Conservation (phyloP, 768 basidiomycete genomes). For the Rhizopogon rudus region DNA sequence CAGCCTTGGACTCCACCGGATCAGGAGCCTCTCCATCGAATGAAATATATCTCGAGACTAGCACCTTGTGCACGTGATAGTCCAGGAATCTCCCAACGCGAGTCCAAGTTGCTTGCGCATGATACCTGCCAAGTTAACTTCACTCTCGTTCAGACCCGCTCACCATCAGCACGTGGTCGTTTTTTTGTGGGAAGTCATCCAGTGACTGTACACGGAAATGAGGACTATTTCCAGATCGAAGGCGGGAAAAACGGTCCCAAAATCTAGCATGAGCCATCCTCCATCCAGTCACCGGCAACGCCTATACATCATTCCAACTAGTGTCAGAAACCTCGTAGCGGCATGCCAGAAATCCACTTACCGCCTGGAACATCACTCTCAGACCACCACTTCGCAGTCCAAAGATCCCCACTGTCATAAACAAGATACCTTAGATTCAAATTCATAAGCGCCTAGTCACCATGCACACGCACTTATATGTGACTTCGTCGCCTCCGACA, state of each 20-base stretch:
- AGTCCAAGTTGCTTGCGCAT: too few species aligned
- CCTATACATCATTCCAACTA: slow-evolving; percentile 4
- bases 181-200: too few species aligned
- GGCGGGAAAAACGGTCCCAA: not conserved
- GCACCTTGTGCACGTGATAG: too few species aligned
- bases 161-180: too few species aligned
- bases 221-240: too few species aligned
- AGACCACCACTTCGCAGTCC: slow-evolving; percentile 48
- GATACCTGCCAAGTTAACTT: too few species aligned
- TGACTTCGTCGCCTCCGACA: slow-evolving; percentile 33
- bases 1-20: too few species aligned
- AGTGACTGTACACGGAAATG: not conserved
- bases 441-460: too few species aligned
- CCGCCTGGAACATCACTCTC: slow-evolving; percentile 33
- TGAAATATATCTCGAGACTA: too few species aligned
- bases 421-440: not conserved
- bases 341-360: slow-evolving; percentile 8
- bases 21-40: too few species aligned
- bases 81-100: too few species aligned
- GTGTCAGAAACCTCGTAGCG: not conserved
- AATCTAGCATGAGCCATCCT: slow-evolving; percentile 26
- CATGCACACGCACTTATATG: slow-evolving; percentile 30
- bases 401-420: slow-evolving; percentile 37
- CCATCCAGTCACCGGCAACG: slow-evolving; percentile 25
- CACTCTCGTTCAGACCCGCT: too few species aligned